These are phyloP conservation scores for Mimosa pudica DNA, from an alignment of 306 rosid genomes.

Conservation along the genomic window DNA sequence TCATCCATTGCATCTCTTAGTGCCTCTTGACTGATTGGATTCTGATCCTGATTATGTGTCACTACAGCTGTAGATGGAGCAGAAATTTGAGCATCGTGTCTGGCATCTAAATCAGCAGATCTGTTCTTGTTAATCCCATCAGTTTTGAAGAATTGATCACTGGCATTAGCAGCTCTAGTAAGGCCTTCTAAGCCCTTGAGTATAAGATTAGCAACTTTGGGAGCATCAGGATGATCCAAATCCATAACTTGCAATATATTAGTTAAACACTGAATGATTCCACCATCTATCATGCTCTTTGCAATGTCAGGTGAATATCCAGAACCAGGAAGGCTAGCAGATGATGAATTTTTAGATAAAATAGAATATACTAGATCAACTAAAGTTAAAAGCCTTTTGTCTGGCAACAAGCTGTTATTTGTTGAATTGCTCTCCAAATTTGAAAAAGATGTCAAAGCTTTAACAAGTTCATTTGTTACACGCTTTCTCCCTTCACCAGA, in stretches of 20 bases:
- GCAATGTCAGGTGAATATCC: constrained; percentile 97
- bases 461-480: constrained; percentile 82
- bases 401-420: constrained; percentile 68
- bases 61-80: constrained; percentile 54
- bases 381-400: constrained; percentile 79
- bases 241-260: constrained; percentile 86
- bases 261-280: constrained; percentile 85
- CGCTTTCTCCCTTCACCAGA: constrained; percentile 97
- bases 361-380: constrained; percentile 88
- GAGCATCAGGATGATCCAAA: constrained; percentile 97
- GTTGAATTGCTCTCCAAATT: constrained; percentile 64
- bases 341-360: constrained; percentile 85
- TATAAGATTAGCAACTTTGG: constrained; percentile 85
- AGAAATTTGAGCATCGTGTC: constrained; percentile 63
- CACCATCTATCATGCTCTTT: constrained; percentile 96
- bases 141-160: constrained; percentile 78
- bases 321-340: constrained; percentile 89
- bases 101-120: constrained; percentile 58
- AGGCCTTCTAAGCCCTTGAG: constrained; percentile 89
- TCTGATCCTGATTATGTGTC: constrained; percentile 58
- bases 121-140: constrained; percentile 75
- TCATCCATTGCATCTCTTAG: constrained; percentile 49
- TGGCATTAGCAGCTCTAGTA: constrained; percentile 95
- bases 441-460: constrained; percentile 68
- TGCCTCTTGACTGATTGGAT: constrained; percentile 60